phyloP scores from a whole-genome alignment of 73 alveolate species.

The Tetrahymena malaccensis region DNA sequence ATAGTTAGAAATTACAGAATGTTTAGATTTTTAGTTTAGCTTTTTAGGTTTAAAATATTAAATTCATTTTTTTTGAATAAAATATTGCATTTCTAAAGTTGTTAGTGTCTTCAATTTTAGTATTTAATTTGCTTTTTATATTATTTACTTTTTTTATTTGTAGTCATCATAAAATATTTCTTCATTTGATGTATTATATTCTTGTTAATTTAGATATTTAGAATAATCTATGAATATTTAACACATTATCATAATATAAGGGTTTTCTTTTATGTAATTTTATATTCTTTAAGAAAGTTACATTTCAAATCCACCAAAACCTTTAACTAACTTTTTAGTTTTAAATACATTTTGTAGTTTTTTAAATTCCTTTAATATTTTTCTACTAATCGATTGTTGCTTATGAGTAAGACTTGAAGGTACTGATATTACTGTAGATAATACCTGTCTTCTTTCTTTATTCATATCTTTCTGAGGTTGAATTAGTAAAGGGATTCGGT shows the following conservation, averaged over 20 bases:
- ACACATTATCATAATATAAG: neutral
- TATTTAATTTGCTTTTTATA: neutral
- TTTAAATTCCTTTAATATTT: neutral
- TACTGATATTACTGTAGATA: neutral
- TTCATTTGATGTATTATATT: neutral
- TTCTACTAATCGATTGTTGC: neutral
- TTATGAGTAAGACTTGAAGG: neutral
- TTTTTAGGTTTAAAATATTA: neutral
- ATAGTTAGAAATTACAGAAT: too few species aligned
- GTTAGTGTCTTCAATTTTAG: neutral
- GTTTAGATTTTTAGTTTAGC: neutral
- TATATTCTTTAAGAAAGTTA: neutral
- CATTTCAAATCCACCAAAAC: neutral
- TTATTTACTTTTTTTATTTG: neutral
- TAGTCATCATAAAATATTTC: neutral
- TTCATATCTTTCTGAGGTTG: neutral
- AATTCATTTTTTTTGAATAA: neutral
- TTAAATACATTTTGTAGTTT: neutral
- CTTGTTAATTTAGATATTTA: neutral
- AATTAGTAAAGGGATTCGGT: neutral
- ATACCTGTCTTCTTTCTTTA: neutral
- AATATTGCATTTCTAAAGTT: neutral
- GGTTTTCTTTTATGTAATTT: neutral
- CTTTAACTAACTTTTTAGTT: neutral
- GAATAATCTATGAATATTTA: neutral